phyloP scores from a whole-genome alignment of 1,139 yeast species.

The Taphrina flavorubra region DNA sequence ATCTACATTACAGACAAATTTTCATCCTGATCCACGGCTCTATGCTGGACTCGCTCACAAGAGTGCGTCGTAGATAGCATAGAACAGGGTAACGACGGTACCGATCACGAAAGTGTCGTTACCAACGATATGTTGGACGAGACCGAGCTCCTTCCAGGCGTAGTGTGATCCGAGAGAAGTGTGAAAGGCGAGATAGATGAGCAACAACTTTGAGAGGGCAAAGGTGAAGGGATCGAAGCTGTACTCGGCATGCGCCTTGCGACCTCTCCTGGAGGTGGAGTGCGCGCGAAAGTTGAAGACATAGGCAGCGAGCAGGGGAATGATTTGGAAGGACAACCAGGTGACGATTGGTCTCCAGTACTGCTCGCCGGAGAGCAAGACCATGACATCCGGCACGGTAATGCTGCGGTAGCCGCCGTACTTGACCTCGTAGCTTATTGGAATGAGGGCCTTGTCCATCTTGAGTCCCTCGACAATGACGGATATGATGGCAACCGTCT shows the following conservation, averaged over 20 bases:
- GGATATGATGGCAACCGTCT: slow-evolving; percentile 30
- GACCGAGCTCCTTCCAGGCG: slow-evolving; percentile 29
- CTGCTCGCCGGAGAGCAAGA: slow-evolving; percentile 37
- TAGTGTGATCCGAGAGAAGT: slow-evolving; percentile 18
- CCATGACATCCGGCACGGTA: slow-evolving; percentile 40
- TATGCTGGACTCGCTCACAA: background rate
- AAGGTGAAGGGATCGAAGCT: slow-evolving; percentile 42
- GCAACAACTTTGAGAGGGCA: slow-evolving; percentile 37
- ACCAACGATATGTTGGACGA: slow-evolving; percentile 32
- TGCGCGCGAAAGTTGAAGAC: slow-evolving; percentile 39
- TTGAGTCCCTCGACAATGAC: slow-evolving; percentile 34
- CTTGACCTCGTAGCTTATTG: slow-evolving; percentile 38
- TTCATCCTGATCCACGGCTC: too few relatives aligned
- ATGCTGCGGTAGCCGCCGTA: slow-evolving; percentile 32
- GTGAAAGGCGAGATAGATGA: slow-evolving; percentile 40
- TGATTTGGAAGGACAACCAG: slow-evolving; percentile 36
- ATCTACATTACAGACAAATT: slow-evolving; percentile 2
- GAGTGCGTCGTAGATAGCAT: slow-evolving; percentile 41
- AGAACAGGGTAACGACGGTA: slow-evolving; percentile 36
- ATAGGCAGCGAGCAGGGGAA: slow-evolving; percentile 36
- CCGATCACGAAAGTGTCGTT: slow-evolving; percentile 38
- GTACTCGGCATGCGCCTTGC: slow-evolving; percentile 20
- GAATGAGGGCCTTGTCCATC: slow-evolving; percentile 38
- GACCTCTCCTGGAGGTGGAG: slow-evolving; percentile 20
- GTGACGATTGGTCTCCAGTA: slow-evolving; percentile 41